phyloP scores from a whole-genome alignment of 306 rosid genomes.

The Lotus japonicus region DNA sequence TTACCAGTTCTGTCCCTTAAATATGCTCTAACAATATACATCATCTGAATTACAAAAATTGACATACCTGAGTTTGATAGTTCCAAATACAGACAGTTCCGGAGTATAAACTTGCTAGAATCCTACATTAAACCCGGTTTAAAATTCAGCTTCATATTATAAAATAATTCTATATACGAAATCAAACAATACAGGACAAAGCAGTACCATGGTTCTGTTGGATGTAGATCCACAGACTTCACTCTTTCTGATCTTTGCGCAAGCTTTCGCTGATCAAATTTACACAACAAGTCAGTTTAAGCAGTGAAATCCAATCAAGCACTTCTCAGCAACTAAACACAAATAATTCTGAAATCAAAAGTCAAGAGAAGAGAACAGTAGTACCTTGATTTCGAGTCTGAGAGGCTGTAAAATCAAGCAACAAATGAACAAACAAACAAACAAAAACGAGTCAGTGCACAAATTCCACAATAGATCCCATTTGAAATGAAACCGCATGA shows the following conservation, averaged over 20 bases:
- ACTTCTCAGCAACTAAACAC: slow-evolving; percentile 22
- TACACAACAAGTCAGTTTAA: slow-evolving; percentile 6
- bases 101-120: slow-evolving; percentile 91
- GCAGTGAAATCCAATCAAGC: slow-evolving; percentile 20
- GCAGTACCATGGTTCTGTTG: slow-evolving; percentile 74
- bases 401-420: slow-evolving; percentile 76
- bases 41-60: slow-evolving; percentile 10
- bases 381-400: slow-evolving; percentile 99
- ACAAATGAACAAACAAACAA: slow-evolving; percentile 23
- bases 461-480: slow-evolving; percentile 42
- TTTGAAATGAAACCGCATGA: slow-evolving; percentile 18
- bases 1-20: background rate
- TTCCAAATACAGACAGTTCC: slow-evolving; percentile 99
- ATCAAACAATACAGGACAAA: background rate
- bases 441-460: slow-evolving; percentile 35
- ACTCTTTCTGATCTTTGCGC: slow-evolving; percentile 67
- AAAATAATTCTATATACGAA: slow-evolving; percentile 1
- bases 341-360: slow-evolving; percentile 2
- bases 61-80: slow-evolving; percentile 92
- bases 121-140: no score
- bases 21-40: background rate
- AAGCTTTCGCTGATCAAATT: slow-evolving; percentile 44
- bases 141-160: background rate
- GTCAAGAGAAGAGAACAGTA: background rate
- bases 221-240: slow-evolving; percentile 69